Evolutionary conservation across 768 basidiomycete species (phyloP).

Genomic region (Xerocomellus amylosporus): DNA sequence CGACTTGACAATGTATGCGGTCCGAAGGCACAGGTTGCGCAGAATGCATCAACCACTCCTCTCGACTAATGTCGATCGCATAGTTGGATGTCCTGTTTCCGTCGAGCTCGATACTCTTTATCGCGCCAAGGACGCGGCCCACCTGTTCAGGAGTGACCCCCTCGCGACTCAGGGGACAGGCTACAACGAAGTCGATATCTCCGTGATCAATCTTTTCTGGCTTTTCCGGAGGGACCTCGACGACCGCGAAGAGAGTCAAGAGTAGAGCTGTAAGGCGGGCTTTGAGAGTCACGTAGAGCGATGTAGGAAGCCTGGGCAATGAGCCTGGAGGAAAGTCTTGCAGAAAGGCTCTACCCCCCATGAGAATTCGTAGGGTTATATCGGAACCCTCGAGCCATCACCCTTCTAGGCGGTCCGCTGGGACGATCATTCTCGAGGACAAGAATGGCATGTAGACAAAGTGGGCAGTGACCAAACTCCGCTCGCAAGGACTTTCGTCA

Average conservation of each 20-base stretch:
- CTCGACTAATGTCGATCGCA: slow-evolving; percentile 45
- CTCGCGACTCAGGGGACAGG: slow-evolving; percentile 34
- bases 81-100: slow-evolving; percentile 63
- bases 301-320: slow-evolving; percentile 62
- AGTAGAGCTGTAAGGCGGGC: slow-evolving; percentile 41
- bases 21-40: slow-evolving; percentile 4
- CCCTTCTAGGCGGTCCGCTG: not conserved
- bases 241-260: slow-evolving; percentile 45
- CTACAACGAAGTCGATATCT: slow-evolving; percentile 67
- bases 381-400: not conserved
- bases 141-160: slow-evolving; percentile 37
- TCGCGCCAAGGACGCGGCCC: slow-evolving; percentile 45
- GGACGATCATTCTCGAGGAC: slow-evolving; percentile 16
- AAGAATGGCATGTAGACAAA: slow-evolving; percentile 8
- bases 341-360: slow-evolving; percentile 74
- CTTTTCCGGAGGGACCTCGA: slow-evolving; percentile 57
- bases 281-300: slow-evolving; percentile 53
- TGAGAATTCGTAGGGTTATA: slow-evolving; percentile 21
- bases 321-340: slow-evolving; percentile 39
- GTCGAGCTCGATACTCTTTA: slow-evolving; percentile 43
- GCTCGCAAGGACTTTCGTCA: not conserved
- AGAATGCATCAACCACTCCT: slow-evolving; percentile 36
- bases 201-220: slow-evolving; percentile 66
- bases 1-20: slow-evolving; percentile 48
- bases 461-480: slow-evolving; percentile 7